A percentile compares a stretch with the other conserved stretches of the same genome.
phyloP scores from a whole-genome alignment of 495 filamentous ascomycete species.

The Glarea lozoyensis region DNA sequence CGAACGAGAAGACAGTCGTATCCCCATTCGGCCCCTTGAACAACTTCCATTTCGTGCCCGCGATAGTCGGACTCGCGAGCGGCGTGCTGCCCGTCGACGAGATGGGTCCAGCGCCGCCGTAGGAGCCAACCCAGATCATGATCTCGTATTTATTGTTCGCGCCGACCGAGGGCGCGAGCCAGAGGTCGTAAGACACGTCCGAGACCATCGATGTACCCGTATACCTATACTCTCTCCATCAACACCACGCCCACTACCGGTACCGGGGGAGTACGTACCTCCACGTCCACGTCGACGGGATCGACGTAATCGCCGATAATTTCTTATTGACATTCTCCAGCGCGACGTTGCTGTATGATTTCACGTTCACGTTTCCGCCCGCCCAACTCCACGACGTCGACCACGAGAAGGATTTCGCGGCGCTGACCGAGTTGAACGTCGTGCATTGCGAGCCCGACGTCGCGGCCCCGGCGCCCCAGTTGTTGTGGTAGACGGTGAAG shows the following conservation, averaged over 20 bases:
- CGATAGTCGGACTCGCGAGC: conserved; percentile 45
- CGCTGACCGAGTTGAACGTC: conserved; percentile 36
- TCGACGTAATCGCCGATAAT: conserved; percentile 39
- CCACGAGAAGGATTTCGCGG: conserved; percentile 43
- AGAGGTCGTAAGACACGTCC: conserved; percentile 60
- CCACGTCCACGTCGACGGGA: conserved; percentile 46
- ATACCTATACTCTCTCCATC: too few relatives aligned
- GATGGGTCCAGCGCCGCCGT: conserved; percentile 56
- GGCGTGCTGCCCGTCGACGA: conserved; percentile 44
- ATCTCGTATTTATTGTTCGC: conserved; percentile 51
- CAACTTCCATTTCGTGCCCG: conserved; percentile 41
- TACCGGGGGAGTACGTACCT: too few relatives aligned
- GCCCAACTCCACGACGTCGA: conserved; percentile 49
- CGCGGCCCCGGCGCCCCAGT: conserved; percentile 38
- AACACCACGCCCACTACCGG: too few relatives aligned
- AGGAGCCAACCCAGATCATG: conserved; percentile 61
- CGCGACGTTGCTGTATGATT: conserved; percentile 50
- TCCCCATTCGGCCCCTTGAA: conserved; percentile 46
- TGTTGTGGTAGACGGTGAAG: conserved; percentile 46
- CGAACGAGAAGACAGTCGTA: conserved; percentile 54
- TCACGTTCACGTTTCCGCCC: conserved; percentile 41
- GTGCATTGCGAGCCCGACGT: conserved; percentile 53
- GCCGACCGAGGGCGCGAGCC: conserved; percentile 38
- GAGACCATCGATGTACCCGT: conserved; percentile 44
- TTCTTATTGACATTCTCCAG: conserved; percentile 32